phyloP scores from a whole-genome alignment of 257 asterid species.

The Nicotiana tomentosiformis region DNA sequence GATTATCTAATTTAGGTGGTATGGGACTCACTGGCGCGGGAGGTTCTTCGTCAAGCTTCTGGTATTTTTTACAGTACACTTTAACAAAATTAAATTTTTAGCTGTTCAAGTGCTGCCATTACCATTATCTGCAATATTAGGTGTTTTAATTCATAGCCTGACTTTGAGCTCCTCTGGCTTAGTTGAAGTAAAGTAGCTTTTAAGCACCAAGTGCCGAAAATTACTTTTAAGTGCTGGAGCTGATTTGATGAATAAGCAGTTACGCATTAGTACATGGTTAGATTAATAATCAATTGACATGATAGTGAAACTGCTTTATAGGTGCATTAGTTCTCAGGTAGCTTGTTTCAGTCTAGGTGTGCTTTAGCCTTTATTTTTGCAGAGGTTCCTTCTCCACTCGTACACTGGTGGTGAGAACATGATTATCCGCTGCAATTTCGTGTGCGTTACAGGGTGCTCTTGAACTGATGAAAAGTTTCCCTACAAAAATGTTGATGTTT shows the following conservation, averaged over 20 bases:
- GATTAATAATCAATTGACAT: not conserved
- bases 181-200: no score
- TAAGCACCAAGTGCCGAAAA: no score
- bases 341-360: not conserved
- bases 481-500: not conserved
- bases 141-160: not conserved
- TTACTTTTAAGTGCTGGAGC: no score
- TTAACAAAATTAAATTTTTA: not conserved
- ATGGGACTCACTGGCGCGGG: conserved; percentile 90
- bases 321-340: not conserved
- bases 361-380: not conserved
- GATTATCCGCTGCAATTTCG: not conserved
- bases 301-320: not conserved
- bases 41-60: conserved; percentile 73
- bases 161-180: not conserved
- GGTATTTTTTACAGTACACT: conserved; percentile 36
- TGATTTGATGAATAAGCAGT: no score
- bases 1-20: conserved; percentile 36
- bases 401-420: not conserved
- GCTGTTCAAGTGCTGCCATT: not conserved
- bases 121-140: not conserved
- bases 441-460: not conserved
- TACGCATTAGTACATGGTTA: not conserved
- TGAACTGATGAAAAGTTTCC: not conserved
- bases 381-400: not conserved